Evolutionary conservation across 2,329 filamentous ascomycete genomes (phyloP).

Genomic region (Trichophyton rubrum): DNA sequence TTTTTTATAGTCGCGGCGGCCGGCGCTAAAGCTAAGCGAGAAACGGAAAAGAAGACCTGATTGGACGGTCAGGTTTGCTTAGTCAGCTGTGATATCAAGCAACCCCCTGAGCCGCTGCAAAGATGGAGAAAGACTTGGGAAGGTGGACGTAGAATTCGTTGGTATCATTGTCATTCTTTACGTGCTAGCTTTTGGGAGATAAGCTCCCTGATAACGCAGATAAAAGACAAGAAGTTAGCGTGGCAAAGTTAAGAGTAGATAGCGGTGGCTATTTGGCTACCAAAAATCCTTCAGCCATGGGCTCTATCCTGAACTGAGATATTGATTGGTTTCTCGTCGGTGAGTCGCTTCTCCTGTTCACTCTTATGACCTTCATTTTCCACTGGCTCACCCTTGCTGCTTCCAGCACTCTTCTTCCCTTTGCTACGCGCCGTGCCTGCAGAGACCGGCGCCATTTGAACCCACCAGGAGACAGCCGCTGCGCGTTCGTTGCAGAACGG

Average conservation of each 20-base stretch:
- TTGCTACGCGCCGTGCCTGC: slow-evolving; percentile 11
- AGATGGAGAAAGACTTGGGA: neutral
- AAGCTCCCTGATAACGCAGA: neutral
- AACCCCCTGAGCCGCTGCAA: neutral
- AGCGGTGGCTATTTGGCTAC: neutral
- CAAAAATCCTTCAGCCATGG: neutral
- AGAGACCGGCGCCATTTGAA: slow-evolving; percentile 44
- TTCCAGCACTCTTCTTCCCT: slow-evolving; percentile 10
- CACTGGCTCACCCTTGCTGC: neutral
- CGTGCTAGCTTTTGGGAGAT: neutral
- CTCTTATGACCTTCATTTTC: slow-evolving; percentile 4
- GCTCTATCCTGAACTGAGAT: neutral
- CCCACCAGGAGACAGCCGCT: slow-evolving; percentile 56
- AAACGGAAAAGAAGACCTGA: neutral
- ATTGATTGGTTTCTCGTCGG: neutral
- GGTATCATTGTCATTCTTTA: no score
- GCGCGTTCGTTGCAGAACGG: slow-evolving; percentile 59
- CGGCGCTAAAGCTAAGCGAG: slow-evolving; percentile 1
- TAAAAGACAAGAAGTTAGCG: neutral
- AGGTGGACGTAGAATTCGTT: neutral
- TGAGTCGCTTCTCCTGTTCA: neutral
- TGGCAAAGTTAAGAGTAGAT: neutral
- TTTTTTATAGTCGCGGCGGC: slow-evolving; percentile 21
- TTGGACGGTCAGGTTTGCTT: neutral
- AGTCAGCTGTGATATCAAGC: neutral